A percentile compares a stretch with the other conserved stretches of the same genome.
Evolutionary conservation across 495 filamentous ascomycete species (phyloP).

Genomic region (Lineolata rhizophorae): DNA sequence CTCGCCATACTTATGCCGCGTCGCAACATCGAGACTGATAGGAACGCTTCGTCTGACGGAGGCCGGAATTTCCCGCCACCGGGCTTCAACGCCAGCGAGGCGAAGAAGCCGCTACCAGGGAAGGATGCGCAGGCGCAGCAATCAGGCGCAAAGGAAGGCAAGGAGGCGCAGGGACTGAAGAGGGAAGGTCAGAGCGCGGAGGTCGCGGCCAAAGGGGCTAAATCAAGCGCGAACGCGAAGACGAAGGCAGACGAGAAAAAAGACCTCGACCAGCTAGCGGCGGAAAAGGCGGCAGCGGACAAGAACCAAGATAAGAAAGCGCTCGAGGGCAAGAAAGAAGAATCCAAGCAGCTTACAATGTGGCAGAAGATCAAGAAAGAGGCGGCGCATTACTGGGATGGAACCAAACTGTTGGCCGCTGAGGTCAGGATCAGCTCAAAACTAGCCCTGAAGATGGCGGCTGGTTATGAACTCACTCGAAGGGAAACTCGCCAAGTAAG

Average conservation of each 20-base stretch:
- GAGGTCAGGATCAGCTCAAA: constrained; percentile 84
- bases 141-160: constrained; percentile 11
- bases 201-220: constrained; percentile 17
- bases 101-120: constrained; percentile 61
- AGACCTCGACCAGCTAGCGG: constrained; percentile 23
- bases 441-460: constrained; percentile 90
- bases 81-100: constrained; percentile 77
- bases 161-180: constrained; percentile 9
- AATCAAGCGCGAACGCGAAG: constrained; percentile 20
- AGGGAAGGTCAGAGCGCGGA: constrained; percentile 4
- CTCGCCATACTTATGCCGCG: constrained; percentile 19
- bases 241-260: constrained; percentile 23
- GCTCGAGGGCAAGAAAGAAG: constrained; percentile 43
- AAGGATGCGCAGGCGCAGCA: constrained; percentile 20
- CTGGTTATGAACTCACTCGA: constrained; percentile 86
- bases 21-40: constrained; percentile 36
- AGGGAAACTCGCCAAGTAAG: constrained; percentile 69
- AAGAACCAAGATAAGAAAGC: constrained; percentile 28
- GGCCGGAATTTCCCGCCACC: constrained; percentile 52
- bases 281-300: constrained; percentile 22
- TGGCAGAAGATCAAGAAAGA: constrained; percentile 89
- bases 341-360: constrained; percentile 65
- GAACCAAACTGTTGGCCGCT: constrained; percentile 85
- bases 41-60: constrained; percentile 27
- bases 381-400: constrained; percentile 90